These are phyloP conservation scores for Corchorus capsularis DNA, from an alignment of 345 rosid species.

Conservation along the genomic window DNA sequence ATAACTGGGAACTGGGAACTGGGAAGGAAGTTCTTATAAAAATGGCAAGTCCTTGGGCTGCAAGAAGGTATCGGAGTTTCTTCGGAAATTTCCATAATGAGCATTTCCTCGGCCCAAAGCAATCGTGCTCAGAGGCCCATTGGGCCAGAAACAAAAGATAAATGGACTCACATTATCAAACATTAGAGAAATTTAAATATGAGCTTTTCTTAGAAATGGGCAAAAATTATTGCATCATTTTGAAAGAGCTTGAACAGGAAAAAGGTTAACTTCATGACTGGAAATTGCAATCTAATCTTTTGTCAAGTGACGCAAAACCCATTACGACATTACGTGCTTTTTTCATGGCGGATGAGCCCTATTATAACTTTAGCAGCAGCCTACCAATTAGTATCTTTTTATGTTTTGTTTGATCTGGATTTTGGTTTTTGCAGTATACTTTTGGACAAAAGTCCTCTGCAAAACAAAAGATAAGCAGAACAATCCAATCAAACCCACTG, in stretches of 20 bases:
- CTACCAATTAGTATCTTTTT: background rate
- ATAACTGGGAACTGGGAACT: too few relatives aligned
- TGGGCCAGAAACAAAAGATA: too few relatives aligned
- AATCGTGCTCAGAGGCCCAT: too few relatives aligned
- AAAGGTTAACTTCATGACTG: background rate
- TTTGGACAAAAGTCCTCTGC: background rate
- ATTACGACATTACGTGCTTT: background rate
- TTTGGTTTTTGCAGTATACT: background rate
- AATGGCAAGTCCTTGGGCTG: too few relatives aligned
- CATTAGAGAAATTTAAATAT: too few relatives aligned
- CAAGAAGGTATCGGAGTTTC: too few relatives aligned
- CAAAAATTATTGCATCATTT: background rate
- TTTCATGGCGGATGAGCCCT: background rate
- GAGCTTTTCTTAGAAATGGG: background rate
- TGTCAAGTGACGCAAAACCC: background rate
- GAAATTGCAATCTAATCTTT: background rate
- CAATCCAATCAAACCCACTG: slow-evolving; percentile 17
- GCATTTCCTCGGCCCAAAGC: too few relatives aligned
- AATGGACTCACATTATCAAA: background rate
- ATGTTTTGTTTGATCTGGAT: background rate
- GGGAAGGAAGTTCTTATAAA: too few relatives aligned
- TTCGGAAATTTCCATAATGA: too few relatives aligned
- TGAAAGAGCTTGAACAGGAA: background rate
- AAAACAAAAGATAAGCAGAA: background rate
- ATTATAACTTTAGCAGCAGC: background rate